A percentile compares a stretch with the other conserved stretches of the same genome.
Evolutionary conservation across 2,329 filamentous ascomycete genomes (phyloP).

Genomic region (Byssochlamys sp.): DNA sequence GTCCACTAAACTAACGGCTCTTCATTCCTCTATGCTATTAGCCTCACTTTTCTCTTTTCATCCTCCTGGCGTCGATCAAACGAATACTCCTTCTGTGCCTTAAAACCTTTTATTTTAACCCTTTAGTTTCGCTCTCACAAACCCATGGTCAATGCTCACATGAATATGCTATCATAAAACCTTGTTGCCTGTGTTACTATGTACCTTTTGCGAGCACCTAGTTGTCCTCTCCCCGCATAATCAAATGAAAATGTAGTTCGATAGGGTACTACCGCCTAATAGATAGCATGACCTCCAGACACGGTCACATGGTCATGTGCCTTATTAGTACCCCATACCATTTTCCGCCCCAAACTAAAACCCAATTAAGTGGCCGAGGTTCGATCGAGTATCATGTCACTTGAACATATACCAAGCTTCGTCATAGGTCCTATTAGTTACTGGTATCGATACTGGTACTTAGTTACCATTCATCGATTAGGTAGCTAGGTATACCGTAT

Average conservation of each 20-base stretch:
- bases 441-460: too few relatives aligned
- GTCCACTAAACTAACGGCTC: slow-evolving; percentile 23
- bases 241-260: too few relatives aligned
- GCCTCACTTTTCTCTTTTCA: slow-evolving; percentile 29
- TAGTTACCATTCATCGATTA: too few relatives aligned
- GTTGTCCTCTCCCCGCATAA: too few relatives aligned
- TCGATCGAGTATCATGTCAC: neutral
- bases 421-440: neutral
- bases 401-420: neutral
- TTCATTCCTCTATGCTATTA: slow-evolving; percentile 33
- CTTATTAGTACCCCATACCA: neutral
- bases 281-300: too few relatives aligned
- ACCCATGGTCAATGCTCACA: neutral
- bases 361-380: neutral
- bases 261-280: too few relatives aligned
- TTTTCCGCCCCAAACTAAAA: neutral
- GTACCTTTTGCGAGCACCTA: neutral
- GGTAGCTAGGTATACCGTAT: too few relatives aligned
- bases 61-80: slow-evolving; percentile 21
- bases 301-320: neutral
- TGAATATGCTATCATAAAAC: neutral
- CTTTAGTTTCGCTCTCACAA: neutral
- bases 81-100: slow-evolving; percentile 15
- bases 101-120: slow-evolving; percentile 15
- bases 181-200: neutral